A percentile compares a stretch with the other conserved stretches of the same genome.
phyloP scores from a whole-genome alignment of 2,329 filamentous ascomycete species.

The Trichoderma brevicompactum region DNA sequence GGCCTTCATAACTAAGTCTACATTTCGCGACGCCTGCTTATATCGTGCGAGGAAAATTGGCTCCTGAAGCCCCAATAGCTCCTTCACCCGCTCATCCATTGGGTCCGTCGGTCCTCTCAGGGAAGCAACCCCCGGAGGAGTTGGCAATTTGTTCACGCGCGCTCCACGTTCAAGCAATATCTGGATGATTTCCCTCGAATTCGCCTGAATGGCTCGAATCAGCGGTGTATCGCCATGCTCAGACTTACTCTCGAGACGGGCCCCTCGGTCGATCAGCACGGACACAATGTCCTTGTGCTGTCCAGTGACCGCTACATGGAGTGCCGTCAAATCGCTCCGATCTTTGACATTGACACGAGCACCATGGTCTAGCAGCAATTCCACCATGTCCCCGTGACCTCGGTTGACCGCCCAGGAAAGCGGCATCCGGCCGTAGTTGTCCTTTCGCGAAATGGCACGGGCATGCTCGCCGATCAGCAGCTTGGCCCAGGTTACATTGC shows the following conservation, averaged over 20 bases:
- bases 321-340: slow-evolving; percentile 8
- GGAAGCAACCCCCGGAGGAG: slow-evolving; percentile 8
- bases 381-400: slow-evolving; percentile 9
- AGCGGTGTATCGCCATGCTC: slow-evolving; percentile 15
- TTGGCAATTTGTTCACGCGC: not conserved
- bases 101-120: slow-evolving; percentile 1
- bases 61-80: slow-evolving; percentile 11
- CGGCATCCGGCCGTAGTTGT: slow-evolving; percentile 14
- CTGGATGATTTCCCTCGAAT: slow-evolving; percentile 20
- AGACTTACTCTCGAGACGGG: slow-evolving; percentile 12
- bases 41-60: slow-evolving; percentile 17
- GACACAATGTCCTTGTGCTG: slow-evolving; percentile 19
- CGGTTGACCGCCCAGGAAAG: slow-evolving; percentile 19
- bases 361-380: slow-evolving; percentile 12
- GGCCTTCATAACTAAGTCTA: slow-evolving; percentile 6
- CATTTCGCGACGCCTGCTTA: slow-evolving; percentile 14
- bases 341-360: slow-evolving; percentile 18
- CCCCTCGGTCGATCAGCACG: slow-evolving; percentile 10
- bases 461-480: slow-evolving; percentile 2
- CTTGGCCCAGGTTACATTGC: slow-evolving; percentile 14
- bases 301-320: slow-evolving; percentile 3
- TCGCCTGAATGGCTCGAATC: slow-evolving; percentile 15
- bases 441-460: slow-evolving; percentile 14
- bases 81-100: slow-evolving; percentile 14
- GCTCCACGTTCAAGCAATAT: slow-evolving; percentile 11